Percentiles rank a stretch among this genome's conserved stretches.
These are phyloP conservation scores for Sarocladium kiliense DNA, from an alignment of 2,329 filamentous ascomycete species.

Conservation along the genomic window DNA sequence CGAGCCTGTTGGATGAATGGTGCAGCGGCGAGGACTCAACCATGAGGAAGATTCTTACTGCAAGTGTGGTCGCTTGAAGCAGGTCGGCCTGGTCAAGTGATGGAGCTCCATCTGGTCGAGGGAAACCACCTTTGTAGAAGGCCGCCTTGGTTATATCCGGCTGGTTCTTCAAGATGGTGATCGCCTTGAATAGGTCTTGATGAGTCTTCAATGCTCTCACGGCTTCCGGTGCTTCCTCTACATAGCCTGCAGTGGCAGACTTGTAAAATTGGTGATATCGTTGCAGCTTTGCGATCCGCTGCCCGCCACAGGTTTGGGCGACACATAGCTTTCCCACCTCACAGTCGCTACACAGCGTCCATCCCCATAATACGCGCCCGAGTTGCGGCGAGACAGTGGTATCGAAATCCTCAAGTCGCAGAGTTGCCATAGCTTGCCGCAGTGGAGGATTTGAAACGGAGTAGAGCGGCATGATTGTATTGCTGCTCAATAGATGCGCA, in stretches of 20 bases:
- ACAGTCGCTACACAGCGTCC: constrained; percentile 1
- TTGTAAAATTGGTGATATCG: constrained; percentile 10
- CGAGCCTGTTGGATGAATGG: neutral
- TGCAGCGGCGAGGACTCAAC: neutral
- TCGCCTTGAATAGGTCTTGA: constrained; percentile 7
- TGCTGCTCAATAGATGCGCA: neutral
- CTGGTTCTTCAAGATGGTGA: constrained; percentile 1
- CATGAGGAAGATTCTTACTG: neutral
- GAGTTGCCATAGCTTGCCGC: neutral
- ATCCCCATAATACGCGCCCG: constrained; percentile 2
- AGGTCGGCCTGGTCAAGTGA: neutral
- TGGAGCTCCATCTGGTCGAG: neutral
- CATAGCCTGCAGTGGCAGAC: constrained; percentile 3
- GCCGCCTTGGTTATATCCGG: constrained; percentile 8
- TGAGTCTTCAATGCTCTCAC: neutral
- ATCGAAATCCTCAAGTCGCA: neutral
- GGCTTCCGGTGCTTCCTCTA: constrained; percentile 1
- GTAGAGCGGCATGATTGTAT: neutral
- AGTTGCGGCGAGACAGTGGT: neutral
- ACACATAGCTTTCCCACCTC: neutral
- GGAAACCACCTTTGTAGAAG: neutral
- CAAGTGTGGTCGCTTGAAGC: neutral
- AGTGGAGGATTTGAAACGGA: neutral
- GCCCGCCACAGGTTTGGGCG: neutral
- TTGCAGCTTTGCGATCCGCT: neutral